phyloP scores from a whole-genome alignment of 768 basidiomycete species.

The Lentinula sp. region DNA sequence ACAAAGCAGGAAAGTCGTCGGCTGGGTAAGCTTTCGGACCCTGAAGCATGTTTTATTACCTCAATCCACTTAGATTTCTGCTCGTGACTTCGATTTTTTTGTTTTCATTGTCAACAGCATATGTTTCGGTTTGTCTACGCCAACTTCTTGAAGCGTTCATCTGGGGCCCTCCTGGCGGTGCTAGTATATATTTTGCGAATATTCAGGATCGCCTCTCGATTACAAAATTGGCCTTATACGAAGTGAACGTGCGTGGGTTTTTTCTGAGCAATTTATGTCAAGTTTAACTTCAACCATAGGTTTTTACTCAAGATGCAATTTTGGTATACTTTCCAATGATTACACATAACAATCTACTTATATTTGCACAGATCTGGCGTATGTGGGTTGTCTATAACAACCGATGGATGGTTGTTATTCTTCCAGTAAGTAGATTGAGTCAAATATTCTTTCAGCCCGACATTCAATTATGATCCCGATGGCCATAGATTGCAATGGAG shows the following conservation, averaged over 20 bases:
- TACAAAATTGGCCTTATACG: neutral
- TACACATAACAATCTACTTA: neutral
- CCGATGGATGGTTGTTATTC: neutral
- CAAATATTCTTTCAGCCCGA: no score
- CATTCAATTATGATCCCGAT: no score
- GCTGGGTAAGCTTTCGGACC: neutral
- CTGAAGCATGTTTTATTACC: neutral
- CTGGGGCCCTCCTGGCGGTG: neutral
- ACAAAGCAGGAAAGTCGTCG: neutral
- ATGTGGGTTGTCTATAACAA: neutral
- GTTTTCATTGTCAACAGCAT: neutral
- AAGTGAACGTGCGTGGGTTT: neutral
- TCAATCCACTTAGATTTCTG: neutral
- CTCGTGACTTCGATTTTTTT: neutral
- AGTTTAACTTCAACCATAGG: neutral
- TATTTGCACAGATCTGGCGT: neutral
- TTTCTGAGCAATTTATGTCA: no score
- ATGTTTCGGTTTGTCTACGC: neutral
- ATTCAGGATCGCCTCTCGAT: neutral
- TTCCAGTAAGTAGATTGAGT: neutral
- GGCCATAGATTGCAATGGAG: neutral
- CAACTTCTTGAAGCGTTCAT: neutral
- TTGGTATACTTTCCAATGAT: neutral
- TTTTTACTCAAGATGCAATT: neutral
- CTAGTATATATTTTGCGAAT: neutral